These are phyloP conservation scores for Dactylellina leptospora DNA, from an alignment of 2,329 filamentous ascomycete genomes.

Conservation along the genomic window DNA sequence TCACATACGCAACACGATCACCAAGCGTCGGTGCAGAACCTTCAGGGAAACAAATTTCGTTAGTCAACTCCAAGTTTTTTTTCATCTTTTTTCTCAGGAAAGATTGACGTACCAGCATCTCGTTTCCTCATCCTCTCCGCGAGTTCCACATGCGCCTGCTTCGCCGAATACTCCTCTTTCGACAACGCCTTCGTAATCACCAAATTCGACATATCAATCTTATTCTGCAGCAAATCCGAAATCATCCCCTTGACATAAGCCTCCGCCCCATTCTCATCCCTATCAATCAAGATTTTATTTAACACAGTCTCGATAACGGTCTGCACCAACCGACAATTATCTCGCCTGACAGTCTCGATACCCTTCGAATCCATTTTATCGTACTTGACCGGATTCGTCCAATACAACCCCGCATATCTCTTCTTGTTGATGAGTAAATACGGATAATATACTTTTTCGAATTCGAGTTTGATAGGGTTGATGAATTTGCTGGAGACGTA, in stretches of 20 bases:
- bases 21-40: slow-evolving; percentile 88
- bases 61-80: background rate
- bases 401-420: slow-evolving; percentile 96
- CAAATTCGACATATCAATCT: slow-evolving; percentile 97
- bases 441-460: slow-evolving; percentile 98
- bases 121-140: slow-evolving; percentile 97
- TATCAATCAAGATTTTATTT: slow-evolving; percentile 93
- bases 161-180: slow-evolving; percentile 86
- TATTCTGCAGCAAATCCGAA: slow-evolving; percentile 93
- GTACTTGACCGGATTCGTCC: slow-evolving; percentile 91
- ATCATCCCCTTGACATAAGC: slow-evolving; percentile 98
- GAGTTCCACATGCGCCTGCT: slow-evolving; percentile 95
- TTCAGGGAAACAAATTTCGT: background rate
- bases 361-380: slow-evolving; percentile 99
- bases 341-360: slow-evolving; percentile 96
- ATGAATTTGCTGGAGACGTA: slow-evolving; percentile 91
- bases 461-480: slow-evolving; percentile 98
- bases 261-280: slow-evolving; percentile 87
- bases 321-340: slow-evolving; percentile 94
- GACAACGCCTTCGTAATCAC: slow-evolving; percentile 98
- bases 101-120: slow-evolving; percentile 70
- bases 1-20: slow-evolving; percentile 97
- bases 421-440: slow-evolving; percentile 99
- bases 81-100: background rate
- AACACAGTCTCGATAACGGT: slow-evolving; percentile 97